Conservation (phyloP, 1,284 basidiomycete genomes). For the Cutaneotrichosporon sp. region DNA sequence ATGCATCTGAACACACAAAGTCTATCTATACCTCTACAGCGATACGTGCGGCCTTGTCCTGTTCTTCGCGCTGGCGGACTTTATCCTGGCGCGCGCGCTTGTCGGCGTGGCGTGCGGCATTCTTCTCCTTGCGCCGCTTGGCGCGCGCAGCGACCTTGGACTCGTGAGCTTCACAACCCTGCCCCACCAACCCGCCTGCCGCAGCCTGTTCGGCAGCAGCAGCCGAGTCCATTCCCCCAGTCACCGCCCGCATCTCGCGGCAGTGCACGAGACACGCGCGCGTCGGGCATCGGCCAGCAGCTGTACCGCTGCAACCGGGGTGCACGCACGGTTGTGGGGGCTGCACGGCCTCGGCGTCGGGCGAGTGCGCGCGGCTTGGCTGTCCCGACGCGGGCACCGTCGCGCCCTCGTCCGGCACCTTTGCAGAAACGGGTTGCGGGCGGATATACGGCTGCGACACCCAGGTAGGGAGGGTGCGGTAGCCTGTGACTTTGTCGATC, state of each 20-base stretch:
- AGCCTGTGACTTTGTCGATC: conserved; percentile 31
- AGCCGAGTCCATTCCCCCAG: conserved; percentile 28
- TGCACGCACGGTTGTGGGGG: conserved; percentile 1
- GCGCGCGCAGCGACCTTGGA: conserved; percentile 40
- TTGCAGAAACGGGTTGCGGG: conserved; percentile 44
- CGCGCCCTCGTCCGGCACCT: conserved; percentile 11
- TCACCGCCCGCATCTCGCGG: conserved; percentile 31
- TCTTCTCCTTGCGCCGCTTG: conserved; percentile 35
- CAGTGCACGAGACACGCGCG: conserved; percentile 46
- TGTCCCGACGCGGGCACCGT: conserved; percentile 6
- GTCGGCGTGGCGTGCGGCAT: conserved; percentile 7
- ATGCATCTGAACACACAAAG: background rate
- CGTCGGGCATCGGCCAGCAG: conserved; percentile 40
- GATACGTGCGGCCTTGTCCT: background rate
- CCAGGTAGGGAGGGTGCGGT: conserved; percentile 68
- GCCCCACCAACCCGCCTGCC: conserved; percentile 35
- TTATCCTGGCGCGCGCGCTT: background rate
- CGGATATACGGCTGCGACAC: conserved; percentile 80
- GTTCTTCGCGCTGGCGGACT: background rate
- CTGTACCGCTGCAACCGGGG: conserved; percentile 10
- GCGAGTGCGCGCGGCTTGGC: conserved; percentile 15
- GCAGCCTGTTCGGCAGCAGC: conserved; percentile 27
- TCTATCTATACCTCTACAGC: background rate
- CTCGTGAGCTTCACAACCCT: conserved; percentile 49
- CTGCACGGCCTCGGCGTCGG: background rate